Base-by-base conservation (phyloP, 805 yeast genomes). In the Ascoidea tarda region DNA sequence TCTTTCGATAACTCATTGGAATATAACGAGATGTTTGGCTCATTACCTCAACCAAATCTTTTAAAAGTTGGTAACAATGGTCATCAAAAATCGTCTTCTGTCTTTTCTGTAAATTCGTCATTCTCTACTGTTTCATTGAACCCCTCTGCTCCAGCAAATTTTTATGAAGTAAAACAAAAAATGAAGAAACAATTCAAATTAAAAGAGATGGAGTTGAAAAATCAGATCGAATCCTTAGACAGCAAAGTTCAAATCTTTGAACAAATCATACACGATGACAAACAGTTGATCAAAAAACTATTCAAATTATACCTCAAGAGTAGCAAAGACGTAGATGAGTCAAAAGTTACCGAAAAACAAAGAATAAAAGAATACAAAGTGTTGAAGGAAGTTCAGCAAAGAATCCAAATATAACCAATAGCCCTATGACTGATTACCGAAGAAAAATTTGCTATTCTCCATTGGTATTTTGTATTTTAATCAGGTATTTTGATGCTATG, bases 241-340 rank as follows among this genome's bases (percentile, higher is more conserved):
- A 49, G 5, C 21, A 55, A 55, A 48, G 16, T 53, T 48, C 54
- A 53, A 33, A 48, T 48, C 44, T 55, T 51, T 31, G 57, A 55
- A 46, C 48, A 49, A 32, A 50, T 55, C 6, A 48, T 53, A 12
- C 28, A 50, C 8, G 57, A 55, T 38, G 57, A 55, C 44, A 50
- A 53, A 21, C 46, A 51, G 47, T 47, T 55, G 33, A 51, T 55
- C 46, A 55, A 55, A 50, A 53, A 47, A 16, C 49, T 55, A 32
- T 55, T 55, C 51, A 52, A 53, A 46, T 50, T 55, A 42, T 55
- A 55, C 33, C 53, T 55, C 51, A 48, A 49, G 49, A 55, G 51
- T 32, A 10, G 14, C 14, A 38, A 38, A 14, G 44, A 38, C 14
- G 14, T 10, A 10, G 44, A 38, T 38, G 57, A 55, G 32, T 49